Evolutionary conservation across 345 rosid genomes (phyloP).

Genomic region (Eucalyptus microcorys): DNA sequence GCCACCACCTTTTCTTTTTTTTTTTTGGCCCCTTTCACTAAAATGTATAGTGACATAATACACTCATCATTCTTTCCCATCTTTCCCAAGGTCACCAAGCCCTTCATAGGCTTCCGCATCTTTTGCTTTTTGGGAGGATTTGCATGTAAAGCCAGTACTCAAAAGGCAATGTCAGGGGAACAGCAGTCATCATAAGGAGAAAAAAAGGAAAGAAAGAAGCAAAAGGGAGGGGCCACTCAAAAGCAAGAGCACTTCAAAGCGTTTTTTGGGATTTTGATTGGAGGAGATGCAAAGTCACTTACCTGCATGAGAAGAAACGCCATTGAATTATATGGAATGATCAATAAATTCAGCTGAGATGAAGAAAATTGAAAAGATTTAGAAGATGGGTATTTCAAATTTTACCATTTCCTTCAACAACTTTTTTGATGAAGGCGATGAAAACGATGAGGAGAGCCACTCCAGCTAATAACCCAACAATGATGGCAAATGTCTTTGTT

Average conservation of each 20-base stretch:
- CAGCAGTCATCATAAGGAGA: background rate
- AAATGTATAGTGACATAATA: background rate
- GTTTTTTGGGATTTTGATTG: background rate
- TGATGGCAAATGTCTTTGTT: constrained; percentile 73
- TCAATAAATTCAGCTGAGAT: background rate
- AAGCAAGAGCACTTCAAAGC: background rate
- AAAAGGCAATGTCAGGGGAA: background rate
- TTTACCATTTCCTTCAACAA: constrained; percentile 9
- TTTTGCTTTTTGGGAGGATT: background rate
- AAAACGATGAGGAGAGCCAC: constrained; percentile 70
- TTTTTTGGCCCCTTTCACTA: background rate
- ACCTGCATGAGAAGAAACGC: background rate
- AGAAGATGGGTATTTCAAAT: constrained; percentile 19
- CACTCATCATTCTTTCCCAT: background rate
- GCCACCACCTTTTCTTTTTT: background rate
- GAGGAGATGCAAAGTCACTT: background rate
- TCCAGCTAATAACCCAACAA: constrained; percentile 72
- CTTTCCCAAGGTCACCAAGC: background rate
- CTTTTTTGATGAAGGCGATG: constrained; percentile 44
- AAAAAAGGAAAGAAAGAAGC: background rate
- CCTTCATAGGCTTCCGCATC: background rate
- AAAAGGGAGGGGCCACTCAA: background rate
- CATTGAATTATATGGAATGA: too few species aligned
- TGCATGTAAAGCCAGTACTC: background rate
- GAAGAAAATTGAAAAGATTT: background rate